These are phyloP conservation scores for Russula lepida DNA, from an alignment of 768 basidiomycete genomes.

Conservation along the genomic window DNA sequence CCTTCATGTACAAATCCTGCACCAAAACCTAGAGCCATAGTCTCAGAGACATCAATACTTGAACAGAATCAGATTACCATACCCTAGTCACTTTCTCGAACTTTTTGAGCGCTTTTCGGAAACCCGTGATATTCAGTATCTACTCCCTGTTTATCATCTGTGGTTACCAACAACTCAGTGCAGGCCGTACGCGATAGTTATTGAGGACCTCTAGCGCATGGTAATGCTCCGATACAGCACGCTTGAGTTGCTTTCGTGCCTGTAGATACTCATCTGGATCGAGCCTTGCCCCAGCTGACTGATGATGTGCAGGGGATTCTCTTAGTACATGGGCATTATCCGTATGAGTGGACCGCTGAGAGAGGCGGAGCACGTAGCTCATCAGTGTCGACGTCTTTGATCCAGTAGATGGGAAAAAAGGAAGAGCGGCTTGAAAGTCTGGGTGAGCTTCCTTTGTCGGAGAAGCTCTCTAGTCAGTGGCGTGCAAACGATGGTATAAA, in stretches of 20 bases:
- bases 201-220: constrained; percentile 75
- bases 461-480: background rate
- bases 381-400: background rate
- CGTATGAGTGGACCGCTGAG: background rate
- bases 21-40: constrained; percentile 44
- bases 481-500: background rate
- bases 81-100: constrained; percentile 76
- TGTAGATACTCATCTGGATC: constrained; percentile 74
- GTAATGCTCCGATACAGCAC: constrained; percentile 79
- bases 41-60: background rate
- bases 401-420: background rate
- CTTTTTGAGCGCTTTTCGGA: constrained; percentile 79
- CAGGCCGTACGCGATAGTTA: constrained; percentile 64
- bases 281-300: constrained; percentile 12
- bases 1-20: constrained; percentile 70
- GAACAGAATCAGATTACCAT: constrained; percentile 3
- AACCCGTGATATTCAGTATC: constrained; percentile 85
- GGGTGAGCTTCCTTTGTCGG: constrained; percentile 9
- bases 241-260: constrained; percentile 80
- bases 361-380: background rate
- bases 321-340: background rate
- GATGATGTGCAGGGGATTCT: background rate
- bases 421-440: background rate
- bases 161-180: constrained; percentile 10
- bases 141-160: constrained; percentile 26